Evolutionary conservation across 768 basidiomycete genomes (phyloP).

Genomic region (Polyporus arcularius): DNA sequence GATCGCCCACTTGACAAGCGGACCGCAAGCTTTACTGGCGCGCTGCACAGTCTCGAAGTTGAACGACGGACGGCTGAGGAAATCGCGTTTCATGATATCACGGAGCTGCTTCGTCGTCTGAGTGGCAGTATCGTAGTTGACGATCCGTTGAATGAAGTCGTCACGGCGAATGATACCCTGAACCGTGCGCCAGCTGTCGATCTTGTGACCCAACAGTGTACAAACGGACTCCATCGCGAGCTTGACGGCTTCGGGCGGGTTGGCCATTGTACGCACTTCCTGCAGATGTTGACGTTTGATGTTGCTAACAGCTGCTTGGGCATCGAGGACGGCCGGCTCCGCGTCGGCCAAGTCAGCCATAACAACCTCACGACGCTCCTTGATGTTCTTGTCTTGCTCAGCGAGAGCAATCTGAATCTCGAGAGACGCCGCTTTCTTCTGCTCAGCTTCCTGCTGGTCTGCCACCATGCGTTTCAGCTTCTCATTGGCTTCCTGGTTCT

Average conservation of each 20-base stretch:
- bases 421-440: slow-evolving; percentile 96
- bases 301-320: slow-evolving; percentile 93
- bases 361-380: slow-evolving; percentile 84
- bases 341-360: slow-evolving; percentile 96
- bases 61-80: slow-evolving; percentile 85
- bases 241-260: slow-evolving; percentile 97
- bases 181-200: slow-evolving; percentile 95
- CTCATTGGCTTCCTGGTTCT: slow-evolving; percentile 94
- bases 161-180: slow-evolving; percentile 95
- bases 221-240: slow-evolving; percentile 99
- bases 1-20: slow-evolving; percentile 96
- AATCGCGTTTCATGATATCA: slow-evolving; percentile 90
- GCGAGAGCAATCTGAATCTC: slow-evolving; percentile 93
- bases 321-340: slow-evolving; percentile 94
- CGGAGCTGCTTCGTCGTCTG: slow-evolving; percentile 91
- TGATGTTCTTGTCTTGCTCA: slow-evolving; percentile 87
- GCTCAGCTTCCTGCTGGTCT: slow-evolving; percentile 98
- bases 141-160: slow-evolving; percentile 94
- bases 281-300: slow-evolving; percentile 95
- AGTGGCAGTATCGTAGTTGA: slow-evolving; percentile 89
- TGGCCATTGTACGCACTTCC: slow-evolving; percentile 97
- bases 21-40: slow-evolving; percentile 96
- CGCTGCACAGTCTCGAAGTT: slow-evolving; percentile 95
- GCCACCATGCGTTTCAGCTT: slow-evolving; percentile 97
- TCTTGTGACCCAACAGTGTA: slow-evolving; percentile 92